Base-by-base conservation (phyloP, 805 yeast species). In the Jamesozyma jinghongensis region DNA sequence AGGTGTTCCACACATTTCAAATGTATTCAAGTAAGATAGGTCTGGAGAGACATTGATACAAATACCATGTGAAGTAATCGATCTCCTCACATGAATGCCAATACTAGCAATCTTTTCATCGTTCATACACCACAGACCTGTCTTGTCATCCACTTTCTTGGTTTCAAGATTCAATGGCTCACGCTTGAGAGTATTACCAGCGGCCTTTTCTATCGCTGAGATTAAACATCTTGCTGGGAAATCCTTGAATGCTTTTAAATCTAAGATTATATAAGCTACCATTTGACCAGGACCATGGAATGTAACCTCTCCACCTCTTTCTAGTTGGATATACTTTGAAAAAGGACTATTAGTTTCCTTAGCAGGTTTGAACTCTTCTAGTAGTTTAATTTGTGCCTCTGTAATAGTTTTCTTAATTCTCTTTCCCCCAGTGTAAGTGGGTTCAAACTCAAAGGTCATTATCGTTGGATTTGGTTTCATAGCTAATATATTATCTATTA, bases 201-300 rank as follows among this genome's bases (percentile, higher is more conserved):
- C 68, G 0, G 82, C 67, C 26, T 67, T 65, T 44, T 84, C 81
- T 28, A 85, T 63, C n/a, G 71, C 69, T 2, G 77, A 62, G 25
- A 85, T 84, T 51, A 74, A 79, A 57, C 86, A 81, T 47, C 77
- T 70, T 1, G 82, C 76, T 0, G 79, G 68, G 36, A 83, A 63
- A 37, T 71, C 63, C 27, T 63, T 52, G 51, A 83, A 82, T 26
- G 73, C 70, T 47, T 72, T 70, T 40, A 92, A 65, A 58, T 92
- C 88, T 25, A 84, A 40, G 1, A 92, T 71, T 10, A 92, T 79
- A 55, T 90, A 92, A 4, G 85, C 77, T 2, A 88, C 95, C 30
- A 86, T 57, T 61, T 92, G 99, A 0, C 98, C 98, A 1, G 92
- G 83, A 0, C 97, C 97, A 64, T 92, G 99, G 69, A 85, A 92